phyloP scores from a whole-genome alignment of 106 monocot species.

The Acorus calamus region DNA sequence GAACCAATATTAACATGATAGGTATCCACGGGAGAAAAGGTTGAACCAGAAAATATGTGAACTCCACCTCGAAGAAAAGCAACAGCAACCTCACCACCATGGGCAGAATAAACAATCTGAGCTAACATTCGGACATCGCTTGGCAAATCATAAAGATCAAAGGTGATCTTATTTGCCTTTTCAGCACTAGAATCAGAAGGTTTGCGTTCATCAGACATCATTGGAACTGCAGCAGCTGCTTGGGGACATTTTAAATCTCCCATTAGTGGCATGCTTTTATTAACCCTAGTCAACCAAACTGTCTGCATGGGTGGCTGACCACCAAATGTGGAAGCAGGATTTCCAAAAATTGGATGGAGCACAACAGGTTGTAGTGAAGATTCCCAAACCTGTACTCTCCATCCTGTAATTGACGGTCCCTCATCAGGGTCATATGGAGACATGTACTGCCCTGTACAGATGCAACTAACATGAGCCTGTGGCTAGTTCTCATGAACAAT shows the following conservation, averaged over 20 bases:
- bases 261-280: conserved; percentile 91
- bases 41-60: conserved; percentile 81
- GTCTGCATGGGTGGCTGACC: conserved; percentile 98
- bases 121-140: conserved; percentile 96
- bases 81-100: conserved; percentile 94
- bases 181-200: conserved; percentile 85
- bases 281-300: conserved; percentile 82
- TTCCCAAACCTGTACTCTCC: conserved; percentile 98
- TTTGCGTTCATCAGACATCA: conserved; percentile 65
- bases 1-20: conserved; percentile 94
- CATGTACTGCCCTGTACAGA: conserved; percentile 85
- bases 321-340: conserved; percentile 74
- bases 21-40: conserved; percentile 73
- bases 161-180: conserved; percentile 61
- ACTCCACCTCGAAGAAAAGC: conserved; percentile 94
- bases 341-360: conserved; percentile 98
- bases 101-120: conserved; percentile 94
- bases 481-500: no score
- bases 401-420: conserved; percentile 98
- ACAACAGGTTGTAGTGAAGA: conserved; percentile 96
- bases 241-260: conserved; percentile 69
- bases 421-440: conserved; percentile 99
- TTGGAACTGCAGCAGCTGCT: conserved; percentile 24
- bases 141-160: conserved; percentile 98
- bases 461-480: not conserved